Percentiles rank a stretch among this genome's conserved stretches.
These are phyloP conservation scores for Lophium mytilinum DNA, from an alignment of 495 filamentous ascomycete genomes.

Conservation along the genomic window DNA sequence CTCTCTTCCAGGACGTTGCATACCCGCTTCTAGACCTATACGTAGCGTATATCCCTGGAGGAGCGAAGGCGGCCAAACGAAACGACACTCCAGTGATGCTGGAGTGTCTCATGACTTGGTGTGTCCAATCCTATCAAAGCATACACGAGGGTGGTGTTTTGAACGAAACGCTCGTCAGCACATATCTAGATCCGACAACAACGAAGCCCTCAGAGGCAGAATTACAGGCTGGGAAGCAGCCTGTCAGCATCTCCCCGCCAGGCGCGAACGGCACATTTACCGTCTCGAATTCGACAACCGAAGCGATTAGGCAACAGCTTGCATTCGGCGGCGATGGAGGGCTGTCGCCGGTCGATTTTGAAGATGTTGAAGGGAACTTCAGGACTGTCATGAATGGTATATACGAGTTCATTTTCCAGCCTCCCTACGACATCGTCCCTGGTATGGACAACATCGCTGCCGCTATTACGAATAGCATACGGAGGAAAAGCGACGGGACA, in stretches of 20 bases:
- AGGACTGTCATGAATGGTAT: background rate
- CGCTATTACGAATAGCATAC: slow-evolving; percentile 2
- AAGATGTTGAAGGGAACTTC: background rate
- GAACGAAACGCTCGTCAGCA: background rate
- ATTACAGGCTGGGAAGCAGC: background rate
- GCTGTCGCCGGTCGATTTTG: background rate
- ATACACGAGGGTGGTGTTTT: background rate
- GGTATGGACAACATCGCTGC: background rate
- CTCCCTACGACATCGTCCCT: slow-evolving; percentile 9
- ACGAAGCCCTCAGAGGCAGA: background rate
- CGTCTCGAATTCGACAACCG: background rate
- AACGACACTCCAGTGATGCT: slow-evolving; percentile 7
- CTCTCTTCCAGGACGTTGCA: slow-evolving; percentile 1
- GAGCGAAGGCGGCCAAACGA: background rate
- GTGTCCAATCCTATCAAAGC: background rate
- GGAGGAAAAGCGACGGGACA: background rate
- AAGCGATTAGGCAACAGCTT: background rate
- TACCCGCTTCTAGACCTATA: slow-evolving; percentile 14
- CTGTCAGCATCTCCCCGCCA: background rate
- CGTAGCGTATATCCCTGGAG: slow-evolving; percentile 9
- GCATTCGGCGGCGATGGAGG: background rate
- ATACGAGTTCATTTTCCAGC: background rate
- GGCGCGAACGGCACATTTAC: background rate
- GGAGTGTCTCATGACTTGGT: slow-evolving; percentile 16
- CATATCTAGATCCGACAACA: background rate